Evolutionary conservation across 352 stramenopile species (phyloP).

Genomic region (Phytopythium helicoides): DNA sequence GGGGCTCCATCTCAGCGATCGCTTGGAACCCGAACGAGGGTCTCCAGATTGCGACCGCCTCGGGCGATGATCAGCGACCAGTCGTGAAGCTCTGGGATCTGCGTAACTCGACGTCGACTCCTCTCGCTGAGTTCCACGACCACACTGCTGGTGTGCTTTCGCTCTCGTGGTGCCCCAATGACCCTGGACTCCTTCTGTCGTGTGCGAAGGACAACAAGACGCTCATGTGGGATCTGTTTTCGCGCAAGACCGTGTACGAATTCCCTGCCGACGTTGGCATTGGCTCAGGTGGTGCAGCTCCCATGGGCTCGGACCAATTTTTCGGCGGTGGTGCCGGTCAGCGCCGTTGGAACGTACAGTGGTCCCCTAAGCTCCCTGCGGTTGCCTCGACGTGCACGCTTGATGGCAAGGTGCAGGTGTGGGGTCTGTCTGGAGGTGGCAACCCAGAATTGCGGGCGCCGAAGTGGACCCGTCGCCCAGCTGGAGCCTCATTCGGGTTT

Average conservation of each 20-base stretch:
- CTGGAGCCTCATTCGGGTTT: slow-evolving; percentile 95
- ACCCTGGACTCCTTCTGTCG: slow-evolving; percentile 91
- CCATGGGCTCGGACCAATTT: slow-evolving; percentile 80
- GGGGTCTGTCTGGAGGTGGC: slow-evolving; percentile 68
- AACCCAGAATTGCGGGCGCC: slow-evolving; percentile 87
- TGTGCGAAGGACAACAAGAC: slow-evolving; percentile 98
- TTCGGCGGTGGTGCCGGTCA: slow-evolving; percentile 71
- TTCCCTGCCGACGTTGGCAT: slow-evolving; percentile 68
- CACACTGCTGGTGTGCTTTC: slow-evolving; percentile 96
- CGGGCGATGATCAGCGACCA: slow-evolving; percentile 93
- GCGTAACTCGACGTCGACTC: slow-evolving; percentile 96
- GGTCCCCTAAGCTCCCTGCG: slow-evolving; percentile 93
- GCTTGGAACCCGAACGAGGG: slow-evolving; percentile 98
- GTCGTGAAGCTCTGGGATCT: slow-evolving; percentile 98
- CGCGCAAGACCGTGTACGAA: slow-evolving; percentile 92
- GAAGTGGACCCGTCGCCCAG: slow-evolving; percentile 93
- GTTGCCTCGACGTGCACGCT: slow-evolving; percentile 96
- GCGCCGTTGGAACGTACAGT: slow-evolving; percentile 94
- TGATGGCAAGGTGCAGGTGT: slow-evolving; percentile 97
- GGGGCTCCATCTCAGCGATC: slow-evolving; percentile 90
- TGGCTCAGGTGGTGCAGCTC: slow-evolving; percentile 35
- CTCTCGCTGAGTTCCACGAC: slow-evolving; percentile 93
- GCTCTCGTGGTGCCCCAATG: slow-evolving; percentile 97
- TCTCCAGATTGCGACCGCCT: slow-evolving; percentile 96
- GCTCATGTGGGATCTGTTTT: slow-evolving; percentile 97